phyloP scores from a whole-genome alignment of 257 asterid species.

The Nicotiana tabacum region DNA sequence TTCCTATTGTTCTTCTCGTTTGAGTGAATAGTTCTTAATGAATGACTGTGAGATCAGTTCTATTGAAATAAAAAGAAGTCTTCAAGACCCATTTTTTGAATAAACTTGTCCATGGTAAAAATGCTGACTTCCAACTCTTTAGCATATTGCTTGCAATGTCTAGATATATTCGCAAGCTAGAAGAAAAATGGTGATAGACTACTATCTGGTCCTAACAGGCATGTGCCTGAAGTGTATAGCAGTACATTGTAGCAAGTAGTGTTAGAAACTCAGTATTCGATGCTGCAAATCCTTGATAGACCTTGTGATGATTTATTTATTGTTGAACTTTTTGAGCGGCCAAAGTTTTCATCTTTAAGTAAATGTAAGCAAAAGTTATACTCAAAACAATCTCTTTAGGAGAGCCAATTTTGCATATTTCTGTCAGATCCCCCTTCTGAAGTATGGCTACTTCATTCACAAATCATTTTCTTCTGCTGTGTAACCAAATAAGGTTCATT shows the following conservation, averaged over 20 bases:
- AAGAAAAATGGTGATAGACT: background rate
- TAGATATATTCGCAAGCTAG: background rate
- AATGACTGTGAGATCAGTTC: background rate
- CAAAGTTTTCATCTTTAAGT: background rate
- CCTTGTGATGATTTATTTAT: background rate
- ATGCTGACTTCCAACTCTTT: background rate
- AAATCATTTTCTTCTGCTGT: background rate
- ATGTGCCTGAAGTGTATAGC: background rate
- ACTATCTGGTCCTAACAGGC: background rate
- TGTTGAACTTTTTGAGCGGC: background rate
- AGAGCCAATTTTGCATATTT: background rate
- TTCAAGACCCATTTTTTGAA: background rate
- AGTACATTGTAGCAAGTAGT: background rate
- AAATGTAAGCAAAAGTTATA: background rate
- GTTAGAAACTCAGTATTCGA: background rate
- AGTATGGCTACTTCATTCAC: background rate
- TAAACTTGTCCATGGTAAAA: background rate
- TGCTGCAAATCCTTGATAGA: background rate
- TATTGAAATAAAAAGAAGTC: background rate
- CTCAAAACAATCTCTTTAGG: background rate
- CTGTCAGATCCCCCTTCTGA: background rate
- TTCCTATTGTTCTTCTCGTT: background rate
- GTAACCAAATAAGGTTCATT: background rate
- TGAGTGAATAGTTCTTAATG: background rate
- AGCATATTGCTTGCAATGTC: background rate